Evolutionary conservation across 805 yeast genomes (phyloP).

Genomic region (Lachancea lanzarotensis): DNA sequence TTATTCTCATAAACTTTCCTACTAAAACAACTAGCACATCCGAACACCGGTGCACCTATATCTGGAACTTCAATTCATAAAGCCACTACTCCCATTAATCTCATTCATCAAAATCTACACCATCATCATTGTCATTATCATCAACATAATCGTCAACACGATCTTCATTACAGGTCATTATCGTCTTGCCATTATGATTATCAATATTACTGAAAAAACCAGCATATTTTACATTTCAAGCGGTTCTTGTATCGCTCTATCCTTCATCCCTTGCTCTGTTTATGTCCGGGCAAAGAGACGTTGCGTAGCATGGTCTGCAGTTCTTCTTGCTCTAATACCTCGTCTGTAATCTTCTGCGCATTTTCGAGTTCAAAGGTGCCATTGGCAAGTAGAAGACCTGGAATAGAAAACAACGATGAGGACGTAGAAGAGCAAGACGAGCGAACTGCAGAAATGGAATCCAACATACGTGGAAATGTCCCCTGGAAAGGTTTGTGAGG

Average conservation of each 20-base stretch:
- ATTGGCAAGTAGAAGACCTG: not conserved
- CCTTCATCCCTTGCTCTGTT: not conserved
- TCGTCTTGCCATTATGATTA: not conserved
- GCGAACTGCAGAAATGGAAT: not conserved
- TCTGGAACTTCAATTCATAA: not conserved
- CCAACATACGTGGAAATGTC: conserved; percentile 1
- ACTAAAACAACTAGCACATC: not conserved
- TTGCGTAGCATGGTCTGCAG: not conserved
- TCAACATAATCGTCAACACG: not conserved
- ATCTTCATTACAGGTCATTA: not conserved
- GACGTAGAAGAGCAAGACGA: conserved; percentile 8
- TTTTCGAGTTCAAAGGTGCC: conserved; percentile 3
- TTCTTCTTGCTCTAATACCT: not conserved
- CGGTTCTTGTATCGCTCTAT: too few relatives aligned
- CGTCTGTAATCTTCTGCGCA: not conserved
- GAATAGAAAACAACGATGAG: conserved; percentile 6
- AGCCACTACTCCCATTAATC: too few relatives aligned
- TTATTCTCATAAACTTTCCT: too few relatives aligned
- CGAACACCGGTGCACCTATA: not conserved
- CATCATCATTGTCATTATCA: not conserved
- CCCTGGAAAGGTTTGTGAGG: not conserved
- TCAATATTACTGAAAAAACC: too few relatives aligned
- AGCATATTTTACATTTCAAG: too few relatives aligned
- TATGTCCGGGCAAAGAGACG: not conserved
- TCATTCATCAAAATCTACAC: not conserved